Base-by-base conservation (phyloP, 2,329 filamentous ascomycete species). In the Apiospora arundinis region DNA sequence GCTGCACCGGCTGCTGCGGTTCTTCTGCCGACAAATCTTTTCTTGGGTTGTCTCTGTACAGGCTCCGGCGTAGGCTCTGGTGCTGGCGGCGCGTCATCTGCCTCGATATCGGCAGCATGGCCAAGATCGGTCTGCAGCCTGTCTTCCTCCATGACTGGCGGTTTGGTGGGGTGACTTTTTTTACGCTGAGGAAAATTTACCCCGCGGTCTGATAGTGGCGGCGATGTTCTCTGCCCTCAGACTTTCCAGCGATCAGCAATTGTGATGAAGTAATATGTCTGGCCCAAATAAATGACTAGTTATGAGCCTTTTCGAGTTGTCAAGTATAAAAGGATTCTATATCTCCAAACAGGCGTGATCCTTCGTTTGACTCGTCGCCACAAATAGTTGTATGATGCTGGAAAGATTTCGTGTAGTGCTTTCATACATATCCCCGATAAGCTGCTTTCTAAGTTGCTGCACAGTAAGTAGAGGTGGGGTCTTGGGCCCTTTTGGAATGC, bases 21-120 rank as follows among this genome's bases (percentile, higher is more conserved):
- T 77, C 92, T 90, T 75, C 94, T 88, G 42, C 96, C 96, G 23
- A 99, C 92, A 76, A 99, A 99, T 71, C 95, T 90, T 82, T 95
- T 95, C 85, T 93, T 97, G 28, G 96, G 96, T 77, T 95, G 92
- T 79, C 88, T 93, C 67, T 80, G 67, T 71, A 76, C 73, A 69
- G 78, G 73, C 32, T 63, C 56, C 63, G 77, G 69, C 56, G 74
- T n/a, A 1, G n/a, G 66, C 71, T 75, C 72, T 68, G 78, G 73
- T 21, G 21, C 32, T 67, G 77, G 69, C 56, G 74, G 75, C 69
- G 80, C 75, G 80, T 83, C 78, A 56, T 82, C 79, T 72, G 89
- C 86, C 74, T 91, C 91, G 52, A 92, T 90, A 74, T 92, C 90
- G 69, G 89, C 87, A 16, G 90, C 91, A 56, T 92, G 87, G 72